Percentiles rank a stretch among this genome's conserved stretches.
Conservation (phyloP, 768 basidiomycete genomes). For the Boletus rufocinnamomeus region DNA sequence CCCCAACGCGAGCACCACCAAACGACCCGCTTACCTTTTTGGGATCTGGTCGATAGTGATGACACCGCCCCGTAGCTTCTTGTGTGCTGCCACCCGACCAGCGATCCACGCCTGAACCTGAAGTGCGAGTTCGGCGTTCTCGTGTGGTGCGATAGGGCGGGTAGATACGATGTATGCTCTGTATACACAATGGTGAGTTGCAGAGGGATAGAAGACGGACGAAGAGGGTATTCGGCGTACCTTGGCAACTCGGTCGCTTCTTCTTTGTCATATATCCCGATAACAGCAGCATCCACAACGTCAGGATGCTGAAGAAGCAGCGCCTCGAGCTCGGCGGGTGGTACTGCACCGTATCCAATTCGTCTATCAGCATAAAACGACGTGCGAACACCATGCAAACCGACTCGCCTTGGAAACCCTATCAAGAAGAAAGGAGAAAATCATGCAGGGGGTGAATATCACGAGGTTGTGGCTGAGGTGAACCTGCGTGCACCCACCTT, state of each 20-base stretch:
- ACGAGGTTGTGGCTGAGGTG: neutral
- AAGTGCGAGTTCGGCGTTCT: slow-evolving; percentile 39
- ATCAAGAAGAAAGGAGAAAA: neutral
- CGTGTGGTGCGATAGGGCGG: slow-evolving; percentile 22
- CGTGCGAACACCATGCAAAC: neutral
- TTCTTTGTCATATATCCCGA: slow-evolving; percentile 64
- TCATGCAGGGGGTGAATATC: neutral
- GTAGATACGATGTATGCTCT: slow-evolving; percentile 60
- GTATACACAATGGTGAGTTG: neutral
- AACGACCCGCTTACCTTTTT: slow-evolving; percentile 26
- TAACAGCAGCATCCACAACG: slow-evolving; percentile 78
- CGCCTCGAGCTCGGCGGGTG: slow-evolving; percentile 84
- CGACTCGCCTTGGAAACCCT: slow-evolving; percentile 74
- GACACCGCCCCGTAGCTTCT: slow-evolving; percentile 77
- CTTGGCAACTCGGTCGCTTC: slow-evolving; percentile 84
- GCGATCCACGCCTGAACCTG: slow-evolving; percentile 68
- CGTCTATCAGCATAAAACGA: neutral
- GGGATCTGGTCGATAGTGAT: slow-evolving; percentile 52
- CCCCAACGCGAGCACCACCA: accelerated
- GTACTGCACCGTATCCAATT: slow-evolving; percentile 46
- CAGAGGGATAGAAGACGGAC: neutral
- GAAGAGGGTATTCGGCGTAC: slow-evolving; percentile 30
- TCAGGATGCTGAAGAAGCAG: slow-evolving; percentile 73
- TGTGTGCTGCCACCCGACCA: slow-evolving; percentile 69
- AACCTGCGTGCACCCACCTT: slow-evolving; percentile 40